phyloP scores from a whole-genome alignment of 768 basidiomycete genomes.

The Suillus brevipes region DNA sequence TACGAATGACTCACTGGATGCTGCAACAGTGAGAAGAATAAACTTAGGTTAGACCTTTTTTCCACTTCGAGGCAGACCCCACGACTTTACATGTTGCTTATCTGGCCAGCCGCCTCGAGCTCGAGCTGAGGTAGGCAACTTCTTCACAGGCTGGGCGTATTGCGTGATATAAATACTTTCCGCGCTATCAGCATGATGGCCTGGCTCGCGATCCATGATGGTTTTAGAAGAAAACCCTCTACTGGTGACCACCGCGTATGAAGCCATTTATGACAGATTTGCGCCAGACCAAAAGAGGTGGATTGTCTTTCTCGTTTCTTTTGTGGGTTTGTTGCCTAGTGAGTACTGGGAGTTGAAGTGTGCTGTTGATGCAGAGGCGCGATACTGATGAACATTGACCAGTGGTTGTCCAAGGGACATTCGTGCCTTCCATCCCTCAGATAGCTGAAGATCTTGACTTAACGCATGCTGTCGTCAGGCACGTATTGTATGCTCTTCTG shows the following conservation, averaged over 20 bases:
- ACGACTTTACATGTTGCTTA: too few relatives aligned
- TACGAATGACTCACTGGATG: not conserved
- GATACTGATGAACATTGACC: not conserved
- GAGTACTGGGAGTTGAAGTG: slow-evolving; percentile 19
- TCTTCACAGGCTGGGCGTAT: too few relatives aligned
- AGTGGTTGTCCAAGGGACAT: slow-evolving; percentile 69
- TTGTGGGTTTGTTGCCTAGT: slow-evolving; percentile 66
- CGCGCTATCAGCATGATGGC: not conserved
- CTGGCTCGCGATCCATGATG: slow-evolving; percentile 13
- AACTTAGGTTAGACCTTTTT: too few relatives aligned
- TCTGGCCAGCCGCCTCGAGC: too few relatives aligned
- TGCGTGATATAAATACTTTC: not conserved
- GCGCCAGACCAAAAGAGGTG: slow-evolving; percentile 45
- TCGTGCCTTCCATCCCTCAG: slow-evolving; percentile 68
- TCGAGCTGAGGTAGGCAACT: too few relatives aligned
- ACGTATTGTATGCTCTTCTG: not conserved
- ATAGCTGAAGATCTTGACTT: slow-evolving; percentile 63
- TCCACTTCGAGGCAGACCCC: too few relatives aligned
- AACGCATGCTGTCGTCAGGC: slow-evolving; percentile 56
- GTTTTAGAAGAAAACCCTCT: slow-evolving; percentile 30
- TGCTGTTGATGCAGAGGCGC: not conserved
- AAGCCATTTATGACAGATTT: slow-evolving; percentile 60
- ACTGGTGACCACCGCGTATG: slow-evolving; percentile 15
- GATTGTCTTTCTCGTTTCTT: slow-evolving; percentile 59
- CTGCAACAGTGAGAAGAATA: too few relatives aligned